Base-by-base conservation (phyloP, 352 stramenopile species). In the Phytophthora rubi region DNA sequence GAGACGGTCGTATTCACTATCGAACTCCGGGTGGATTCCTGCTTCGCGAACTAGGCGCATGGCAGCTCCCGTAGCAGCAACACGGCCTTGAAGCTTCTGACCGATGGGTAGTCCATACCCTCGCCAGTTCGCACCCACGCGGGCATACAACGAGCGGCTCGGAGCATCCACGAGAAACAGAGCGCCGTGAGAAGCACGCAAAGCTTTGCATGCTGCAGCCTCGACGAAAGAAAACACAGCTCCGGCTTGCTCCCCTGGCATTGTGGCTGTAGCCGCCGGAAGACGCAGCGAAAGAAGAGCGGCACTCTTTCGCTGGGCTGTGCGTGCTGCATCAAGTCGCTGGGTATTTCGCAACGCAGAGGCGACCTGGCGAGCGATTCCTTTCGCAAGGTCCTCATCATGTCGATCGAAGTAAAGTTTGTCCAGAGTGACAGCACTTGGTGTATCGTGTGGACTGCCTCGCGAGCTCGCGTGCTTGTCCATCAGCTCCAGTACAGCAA, bases 81-180 rank as follows among this genome's bases (percentile, higher is more conserved):
- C 87, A 26, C 82, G 62, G 47, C 90, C 90, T 49, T 87, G 84
- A 16, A 96, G 74, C 62, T 82, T 92, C 44, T 90, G 76, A 26
- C 79, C 86, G 30, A 93, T 75, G 0, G 83, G 82, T n/a, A 93
- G 71, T 1, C 79, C 79, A 60, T 92, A 92, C 3, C 84, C 88
- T 51, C 93, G 82, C 70, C 82, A 92, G 44, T 91, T 89, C 6
- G 76, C 73, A 12, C 81, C 81, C 1, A 90, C 76, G 28, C 87
- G 83, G 15, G 85, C 86, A 53, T 90, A 89, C 16, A 96, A 57
- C 18, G 80, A 89, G 23, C 86, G 83, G 39, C 75, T 88, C 16
- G 92, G 79, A 28, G 88, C 75, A 62, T 97, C 88, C 16, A 95
- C 85, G 39, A 96, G 78, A 61, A 95, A 95, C 16, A 97, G 65